Percentiles rank a stretch among this genome's conserved stretches.
Conservation (phyloP, 345 rosid species). For the Arabidopsis arenosa region DNA sequence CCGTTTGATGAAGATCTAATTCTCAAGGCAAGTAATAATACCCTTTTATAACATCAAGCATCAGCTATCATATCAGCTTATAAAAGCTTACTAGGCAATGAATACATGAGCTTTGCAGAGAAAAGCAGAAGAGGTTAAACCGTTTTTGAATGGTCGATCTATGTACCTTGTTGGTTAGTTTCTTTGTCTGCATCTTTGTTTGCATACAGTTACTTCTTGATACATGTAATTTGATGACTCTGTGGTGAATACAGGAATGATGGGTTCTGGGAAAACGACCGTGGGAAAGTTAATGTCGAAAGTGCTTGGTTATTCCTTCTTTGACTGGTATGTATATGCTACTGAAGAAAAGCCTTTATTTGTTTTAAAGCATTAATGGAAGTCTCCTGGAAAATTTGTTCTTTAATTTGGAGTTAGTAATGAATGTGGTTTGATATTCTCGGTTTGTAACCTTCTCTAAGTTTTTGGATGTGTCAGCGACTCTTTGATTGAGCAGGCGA, state of each 20-base stretch:
- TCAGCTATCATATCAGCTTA: no score
- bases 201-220: slow-evolving; percentile 21
- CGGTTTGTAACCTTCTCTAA: slow-evolving; percentile 28
- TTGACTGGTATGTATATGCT: slow-evolving; percentile 70
- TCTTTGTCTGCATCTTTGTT: slow-evolving; percentile 20
- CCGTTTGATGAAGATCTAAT: slow-evolving; percentile 57
- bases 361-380: neutral
- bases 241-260: slow-evolving; percentile 65
- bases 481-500: slow-evolving; percentile 65
- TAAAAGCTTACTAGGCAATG: slow-evolving; percentile 5
- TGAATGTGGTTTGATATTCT: slow-evolving; percentile 21
- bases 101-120: slow-evolving; percentile 61
- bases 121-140: slow-evolving; percentile 73
- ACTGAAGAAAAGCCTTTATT: neutral
- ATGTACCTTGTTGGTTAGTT: slow-evolving; percentile 95
- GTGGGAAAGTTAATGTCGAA: slow-evolving; percentile 81
- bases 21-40: slow-evolving; percentile 58
- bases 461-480: slow-evolving; percentile 65
- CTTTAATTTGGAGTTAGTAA: neutral
- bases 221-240: slow-evolving; percentile 24
- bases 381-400: neutral
- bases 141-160: slow-evolving; percentile 74
- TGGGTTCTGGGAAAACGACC: slow-evolving; percentile 99
- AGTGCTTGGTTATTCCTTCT: slow-evolving; percentile 73
- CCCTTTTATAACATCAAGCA: neutral